These are phyloP conservation scores for Plasmodium reichenowi DNA, from an alignment of 169 alveolate genomes.

Conservation along the genomic window DNA sequence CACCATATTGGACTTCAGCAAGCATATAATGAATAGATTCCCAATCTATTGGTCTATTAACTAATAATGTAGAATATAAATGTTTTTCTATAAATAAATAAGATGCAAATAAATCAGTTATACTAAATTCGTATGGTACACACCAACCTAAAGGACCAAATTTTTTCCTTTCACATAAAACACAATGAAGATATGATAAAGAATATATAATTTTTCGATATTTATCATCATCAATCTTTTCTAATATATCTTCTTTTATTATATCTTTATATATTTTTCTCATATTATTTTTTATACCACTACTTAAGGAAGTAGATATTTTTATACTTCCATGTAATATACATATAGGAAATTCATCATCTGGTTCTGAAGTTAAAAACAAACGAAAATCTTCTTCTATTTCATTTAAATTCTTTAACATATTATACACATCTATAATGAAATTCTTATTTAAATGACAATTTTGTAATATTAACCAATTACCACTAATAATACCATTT, in stretches of 20 bases:
- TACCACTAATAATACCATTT: slow-evolving; percentile 93
- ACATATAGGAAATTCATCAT: slow-evolving; percentile 95
- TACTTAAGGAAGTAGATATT: slow-evolving; percentile 96
- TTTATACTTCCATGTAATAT: slow-evolving; percentile 95
- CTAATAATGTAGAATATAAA: slow-evolving; percentile 90
- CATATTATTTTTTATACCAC: slow-evolving; percentile 96
- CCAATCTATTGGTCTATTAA: slow-evolving; percentile 91
- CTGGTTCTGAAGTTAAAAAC: slow-evolving; percentile 95
- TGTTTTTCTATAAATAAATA: slow-evolving; percentile 94
- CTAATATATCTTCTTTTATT: slow-evolving; percentile 93
- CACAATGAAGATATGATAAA: slow-evolving; percentile 94
- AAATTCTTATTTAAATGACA: slow-evolving; percentile 95
- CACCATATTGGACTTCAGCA: slow-evolving; percentile 97
- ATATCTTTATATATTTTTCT: slow-evolving; percentile 94
- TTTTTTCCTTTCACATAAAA: slow-evolving; percentile 96
- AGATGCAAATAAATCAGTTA: slow-evolving; percentile 97
- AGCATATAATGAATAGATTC: slow-evolving; percentile 95
- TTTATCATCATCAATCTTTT: slow-evolving; percentile 94
- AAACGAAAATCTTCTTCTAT: slow-evolving; percentile 93
- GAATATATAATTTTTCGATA: slow-evolving; percentile 94
- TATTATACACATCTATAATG: slow-evolving; percentile 93
- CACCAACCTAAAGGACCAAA: slow-evolving; percentile 98
- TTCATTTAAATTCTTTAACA: slow-evolving; percentile 87
- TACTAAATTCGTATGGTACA: slow-evolving; percentile 97
- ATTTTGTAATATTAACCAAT: slow-evolving; percentile 96